A percentile compares a stretch with the other conserved stretches of the same genome.
These are phyloP conservation scores for Sphagnum tenellum DNA, from an alignment of 225 moss, liverwort and hornwort species.

Conservation along the genomic window DNA sequence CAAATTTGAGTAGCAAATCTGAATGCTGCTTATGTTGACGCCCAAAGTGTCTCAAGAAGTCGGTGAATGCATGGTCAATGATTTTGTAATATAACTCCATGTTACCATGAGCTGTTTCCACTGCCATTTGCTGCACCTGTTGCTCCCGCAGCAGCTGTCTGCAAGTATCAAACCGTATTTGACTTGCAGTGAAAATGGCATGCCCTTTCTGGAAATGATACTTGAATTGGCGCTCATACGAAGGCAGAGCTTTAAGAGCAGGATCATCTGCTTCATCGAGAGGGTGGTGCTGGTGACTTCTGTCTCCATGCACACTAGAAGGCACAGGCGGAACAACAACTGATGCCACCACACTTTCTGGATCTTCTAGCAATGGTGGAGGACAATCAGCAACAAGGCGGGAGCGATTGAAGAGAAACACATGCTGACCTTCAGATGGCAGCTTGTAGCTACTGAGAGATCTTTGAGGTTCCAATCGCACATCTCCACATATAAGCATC, in stretches of 20 bases:
- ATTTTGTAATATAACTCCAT: slow-evolving; percentile 87
- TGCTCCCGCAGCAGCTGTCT: slow-evolving; percentile 81
- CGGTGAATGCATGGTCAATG: slow-evolving; percentile 67
- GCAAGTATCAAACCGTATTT: slow-evolving; percentile 68
- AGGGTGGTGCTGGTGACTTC: slow-evolving; percentile 23
- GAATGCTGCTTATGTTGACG: slow-evolving; percentile 86
- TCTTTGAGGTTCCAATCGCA: slow-evolving; percentile 56
- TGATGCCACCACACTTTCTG: slow-evolving; percentile 21
- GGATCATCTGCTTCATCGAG: slow-evolving; percentile 76
- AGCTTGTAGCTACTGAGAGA: slow-evolving; percentile 65
- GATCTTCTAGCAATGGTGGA: slow-evolving; percentile 57
- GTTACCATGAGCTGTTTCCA: slow-evolving; percentile 84
- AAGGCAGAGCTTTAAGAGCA: slow-evolving; percentile 78
- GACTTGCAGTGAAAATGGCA: slow-evolving; percentile 55
- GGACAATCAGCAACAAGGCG: slow-evolving; percentile 73
- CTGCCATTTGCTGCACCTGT: slow-evolving; percentile 84
- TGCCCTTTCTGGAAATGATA: slow-evolving; percentile 74
- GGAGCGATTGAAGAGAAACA: slow-evolving; percentile 86
- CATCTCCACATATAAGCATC: slow-evolving; percentile 89
- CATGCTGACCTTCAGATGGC: slow-evolving; percentile 61
- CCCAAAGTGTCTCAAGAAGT: slow-evolving; percentile 67
- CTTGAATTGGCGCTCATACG: slow-evolving; percentile 77
- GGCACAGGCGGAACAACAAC: slow-evolving; percentile 45
- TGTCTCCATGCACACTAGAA: slow-evolving; percentile 38
- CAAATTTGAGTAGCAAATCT: slow-evolving; percentile 73